Evolutionary conservation across 2,329 filamentous ascomycete genomes (phyloP), one percentile per base, ranked within the genome.

Genomic region (Aspergillus chevalieri): DNA sequence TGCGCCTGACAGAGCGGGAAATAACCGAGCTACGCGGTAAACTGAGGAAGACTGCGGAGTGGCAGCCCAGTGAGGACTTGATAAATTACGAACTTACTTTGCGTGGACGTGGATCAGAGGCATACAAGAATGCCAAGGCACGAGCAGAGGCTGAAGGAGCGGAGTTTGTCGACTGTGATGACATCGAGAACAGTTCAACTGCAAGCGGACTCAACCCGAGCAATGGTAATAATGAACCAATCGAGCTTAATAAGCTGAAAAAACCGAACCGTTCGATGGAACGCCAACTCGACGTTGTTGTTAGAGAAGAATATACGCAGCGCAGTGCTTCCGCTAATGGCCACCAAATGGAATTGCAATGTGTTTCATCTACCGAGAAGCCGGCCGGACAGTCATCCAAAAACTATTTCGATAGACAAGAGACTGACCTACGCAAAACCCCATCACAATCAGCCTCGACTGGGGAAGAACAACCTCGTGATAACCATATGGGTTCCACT

Each of bases 1-100:
- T 81, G 58, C 79, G 81, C 49, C 68, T 85, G 53, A 85, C 82
- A 3, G 82, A 84, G 56, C 85, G 78, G 70, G 82, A 85, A 60
- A 83, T 85, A 81, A 82, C 81, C 6, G 80, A 79, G 47, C 66
- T 85, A 21, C 75, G 82, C 47, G 85, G 85, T 65, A 77, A 80
- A 56, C 85, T 85, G 82, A 85, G 85, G 72, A 85, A 85, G 72
- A 85, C 85, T 54, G 80, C 81, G 4, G 77, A 83, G 14, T 85
- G 82, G 82, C 78, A 80, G 41, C 82, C 82, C 0, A 84, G 81
- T 55, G 79, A 82, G 52, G 81, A 83, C 9, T 85, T 85, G 82
- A 82, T 85, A 43, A 74, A 80, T 49, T 77, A 82, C 26, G 81
- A 85, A 65, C 72, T 85, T n/a, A 77, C 80, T 43, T 72, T 77